A percentile compares a stretch with the other conserved stretches of the same genome.
These are phyloP conservation scores for Synura sp. DNA, from an alignment of 352 stramenopile genomes.

Conservation along the genomic window DNA sequence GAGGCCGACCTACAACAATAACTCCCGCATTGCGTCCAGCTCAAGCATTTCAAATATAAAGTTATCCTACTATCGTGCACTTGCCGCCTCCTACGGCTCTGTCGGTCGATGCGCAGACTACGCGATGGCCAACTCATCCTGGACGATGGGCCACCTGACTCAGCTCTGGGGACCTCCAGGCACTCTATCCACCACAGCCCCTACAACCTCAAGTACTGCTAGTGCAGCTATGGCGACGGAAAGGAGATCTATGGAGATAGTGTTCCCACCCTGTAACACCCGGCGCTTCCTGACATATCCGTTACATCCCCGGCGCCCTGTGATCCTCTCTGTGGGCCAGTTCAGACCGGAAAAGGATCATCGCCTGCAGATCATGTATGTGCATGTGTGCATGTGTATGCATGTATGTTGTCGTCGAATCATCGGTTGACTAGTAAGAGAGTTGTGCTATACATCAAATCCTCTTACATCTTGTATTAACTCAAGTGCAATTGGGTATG, in stretches of 20 bases:
- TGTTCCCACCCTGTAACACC: constrained; percentile 40
- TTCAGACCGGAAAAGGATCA: constrained; percentile 99
- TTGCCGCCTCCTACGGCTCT: constrained; percentile 82
- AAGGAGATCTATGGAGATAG: too few species aligned
- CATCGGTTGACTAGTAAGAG: too few species aligned
- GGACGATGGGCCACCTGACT: constrained; percentile 92
- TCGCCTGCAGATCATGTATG: constrained; percentile 82
- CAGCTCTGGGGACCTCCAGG: constrained; percentile 90
- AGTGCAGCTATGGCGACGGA: too few species aligned
- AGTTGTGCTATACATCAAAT: too few species aligned
- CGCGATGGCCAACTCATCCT: constrained; percentile 96
- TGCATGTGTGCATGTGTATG: too few species aligned
- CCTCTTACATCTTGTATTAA: too few species aligned
- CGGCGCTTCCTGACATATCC: too few species aligned
- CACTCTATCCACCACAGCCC: too few species aligned
- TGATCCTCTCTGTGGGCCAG: constrained; percentile 92
- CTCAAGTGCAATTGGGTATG: too few species aligned
- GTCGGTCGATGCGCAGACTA: constrained; percentile 74
- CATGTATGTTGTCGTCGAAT: too few species aligned
- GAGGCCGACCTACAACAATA: constrained; percentile 87
- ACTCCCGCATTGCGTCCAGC: constrained; percentile 67
- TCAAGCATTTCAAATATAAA: constrained; percentile 76
- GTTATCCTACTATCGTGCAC: constrained; percentile 89
- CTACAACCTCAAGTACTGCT: too few species aligned
- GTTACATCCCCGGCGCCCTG: constrained; percentile 61